Evolutionary conservation across 2,329 filamentous ascomycete species (phyloP).

Genomic region (Grosmannia huntii): DNA sequence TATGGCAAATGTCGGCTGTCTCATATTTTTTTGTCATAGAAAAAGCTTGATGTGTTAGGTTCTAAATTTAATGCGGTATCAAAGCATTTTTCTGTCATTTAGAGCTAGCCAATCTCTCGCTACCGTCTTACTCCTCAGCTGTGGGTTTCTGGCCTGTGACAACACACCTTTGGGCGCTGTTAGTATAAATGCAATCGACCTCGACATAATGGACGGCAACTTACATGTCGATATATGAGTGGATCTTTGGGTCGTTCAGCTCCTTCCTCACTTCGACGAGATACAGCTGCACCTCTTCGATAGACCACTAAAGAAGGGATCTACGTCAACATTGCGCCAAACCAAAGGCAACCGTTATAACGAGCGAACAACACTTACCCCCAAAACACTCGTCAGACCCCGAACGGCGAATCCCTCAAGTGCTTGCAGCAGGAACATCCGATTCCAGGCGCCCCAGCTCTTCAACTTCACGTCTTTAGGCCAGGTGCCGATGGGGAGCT

Average conservation of each 20-base stretch:
- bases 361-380: constrained; percentile 7
- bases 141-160: too few species aligned
- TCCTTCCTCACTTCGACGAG: constrained; percentile 30
- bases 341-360: not conserved
- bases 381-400: constrained; percentile 35
- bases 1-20: too few species aligned
- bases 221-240: constrained; percentile 7
- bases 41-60: too few species aligned
- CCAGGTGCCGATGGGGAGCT: constrained; percentile 42
- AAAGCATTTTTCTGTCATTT: too few species aligned
- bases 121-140: too few species aligned
- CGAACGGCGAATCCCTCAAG: constrained; percentile 38
- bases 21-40: too few species aligned
- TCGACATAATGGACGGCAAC: not conserved
- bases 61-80: too few species aligned
- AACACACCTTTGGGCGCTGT: too few species aligned
- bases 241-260: constrained; percentile 4
- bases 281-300: constrained; percentile 34
- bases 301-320: constrained; percentile 23
- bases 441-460: constrained; percentile 38
- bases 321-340: too few species aligned
- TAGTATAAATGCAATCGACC: too few species aligned
- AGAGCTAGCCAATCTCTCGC: too few species aligned
- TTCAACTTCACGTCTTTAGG: constrained; percentile 37
- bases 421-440: constrained; percentile 35